Conservation (phyloP, 2,329 filamentous ascomycete species). For the Dactylonectria estremocensis region DNA sequence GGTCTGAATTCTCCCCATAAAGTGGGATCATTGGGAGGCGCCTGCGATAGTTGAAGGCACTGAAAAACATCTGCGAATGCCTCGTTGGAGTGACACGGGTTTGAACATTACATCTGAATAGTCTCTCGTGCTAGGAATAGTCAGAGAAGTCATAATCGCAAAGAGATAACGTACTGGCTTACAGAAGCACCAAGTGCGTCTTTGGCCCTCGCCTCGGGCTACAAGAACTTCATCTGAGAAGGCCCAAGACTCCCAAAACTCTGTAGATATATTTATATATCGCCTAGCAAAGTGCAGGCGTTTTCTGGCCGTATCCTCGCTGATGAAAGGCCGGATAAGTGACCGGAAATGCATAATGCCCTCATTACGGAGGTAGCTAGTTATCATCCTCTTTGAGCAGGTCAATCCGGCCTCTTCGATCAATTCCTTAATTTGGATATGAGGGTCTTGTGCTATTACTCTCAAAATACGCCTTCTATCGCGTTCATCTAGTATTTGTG, state of each 20-base stretch:
- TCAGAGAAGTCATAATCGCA: not conserved
- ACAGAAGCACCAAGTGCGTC: not conserved
- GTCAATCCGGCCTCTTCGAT: slow-evolving; percentile 1
- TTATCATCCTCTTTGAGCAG: not conserved
- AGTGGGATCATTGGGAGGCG: not conserved
- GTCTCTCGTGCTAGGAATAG: not conserved
- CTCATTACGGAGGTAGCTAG: not conserved
- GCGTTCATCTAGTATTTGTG: not conserved
- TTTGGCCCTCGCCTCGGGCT: not conserved
- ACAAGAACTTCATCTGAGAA: not conserved
- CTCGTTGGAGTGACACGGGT: not conserved
- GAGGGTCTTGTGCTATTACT: not conserved
- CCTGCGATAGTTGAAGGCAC: not conserved
- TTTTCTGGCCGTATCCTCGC: not conserved
- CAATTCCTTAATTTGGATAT: not conserved
- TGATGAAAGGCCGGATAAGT: too few species aligned
- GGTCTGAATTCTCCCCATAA: too few species aligned
- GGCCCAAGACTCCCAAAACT: not conserved
- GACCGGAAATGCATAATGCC: not conserved
- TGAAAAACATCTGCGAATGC: not conserved
- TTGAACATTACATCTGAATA: not conserved
- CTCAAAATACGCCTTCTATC: slow-evolving; percentile 2
- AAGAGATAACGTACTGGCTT: not conserved
- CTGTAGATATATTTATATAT: not conserved
- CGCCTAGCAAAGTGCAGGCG: not conserved